Evolutionary conservation across 108 stramenopile species (phyloP).

Genomic region (Pseudonitzschia multiseries): DNA sequence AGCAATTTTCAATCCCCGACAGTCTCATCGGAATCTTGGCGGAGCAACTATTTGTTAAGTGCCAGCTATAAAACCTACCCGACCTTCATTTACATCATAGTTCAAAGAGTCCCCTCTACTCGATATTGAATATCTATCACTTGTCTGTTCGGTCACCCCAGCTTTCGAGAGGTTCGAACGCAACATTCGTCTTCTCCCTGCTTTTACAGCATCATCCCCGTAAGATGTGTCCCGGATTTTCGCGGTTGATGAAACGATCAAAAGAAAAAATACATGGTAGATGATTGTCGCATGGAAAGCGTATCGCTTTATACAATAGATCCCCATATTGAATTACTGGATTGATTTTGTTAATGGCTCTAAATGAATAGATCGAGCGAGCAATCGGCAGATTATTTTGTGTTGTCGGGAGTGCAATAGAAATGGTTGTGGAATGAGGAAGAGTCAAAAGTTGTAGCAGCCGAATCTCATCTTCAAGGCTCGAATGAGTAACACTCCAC

Average conservation of each 20-base stretch:
- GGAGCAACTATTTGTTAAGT: too few relatives aligned
- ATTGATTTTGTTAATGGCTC: not conserved
- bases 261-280: not conserved
- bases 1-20: too few relatives aligned
- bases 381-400: not conserved
- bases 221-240: not conserved
- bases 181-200: not conserved
- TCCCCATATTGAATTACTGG: not conserved
- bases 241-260: not conserved
- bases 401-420: too few relatives aligned
- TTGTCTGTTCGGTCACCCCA: not conserved
- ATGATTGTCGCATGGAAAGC: not conserved
- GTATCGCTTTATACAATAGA: not conserved
- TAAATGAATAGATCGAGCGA: not conserved
- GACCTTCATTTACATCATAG: too few relatives aligned
- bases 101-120: too few relatives aligned
- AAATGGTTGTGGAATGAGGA: too few relatives aligned
- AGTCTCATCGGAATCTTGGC: too few relatives aligned
- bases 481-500: too few relatives aligned
- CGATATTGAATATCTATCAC: not conserved
- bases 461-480: too few relatives aligned
- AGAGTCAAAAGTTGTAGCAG: too few relatives aligned
- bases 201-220: not conserved
- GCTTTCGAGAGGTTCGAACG: not conserved
- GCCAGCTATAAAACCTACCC: too few relatives aligned